A percentile compares a stretch with the other conserved stretches of the same genome.
These are phyloP conservation scores for Phytophthora fragariae DNA, from an alignment of 352 stramenopile species.

Conservation along the genomic window DNA sequence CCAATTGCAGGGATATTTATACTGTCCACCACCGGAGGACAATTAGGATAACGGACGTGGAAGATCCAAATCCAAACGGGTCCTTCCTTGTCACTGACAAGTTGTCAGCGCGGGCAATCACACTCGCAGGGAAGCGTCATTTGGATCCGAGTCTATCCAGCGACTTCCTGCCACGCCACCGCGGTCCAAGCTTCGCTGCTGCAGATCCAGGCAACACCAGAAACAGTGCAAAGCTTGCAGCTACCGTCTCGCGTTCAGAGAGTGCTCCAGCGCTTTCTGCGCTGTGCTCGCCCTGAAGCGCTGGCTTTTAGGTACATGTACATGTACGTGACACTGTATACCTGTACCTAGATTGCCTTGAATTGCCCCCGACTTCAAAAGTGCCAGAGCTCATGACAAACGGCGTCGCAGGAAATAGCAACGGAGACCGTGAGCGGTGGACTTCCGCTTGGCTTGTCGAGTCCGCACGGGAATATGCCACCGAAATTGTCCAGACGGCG, in stretches of 20 bases:
- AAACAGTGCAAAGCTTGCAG: slow-evolving; percentile 3
- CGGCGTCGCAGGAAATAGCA: background rate
- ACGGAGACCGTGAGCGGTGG: background rate
- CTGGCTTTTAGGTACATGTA: background rate
- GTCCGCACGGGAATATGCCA: background rate
- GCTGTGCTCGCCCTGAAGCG: background rate
- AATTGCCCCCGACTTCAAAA: too few relatives aligned
- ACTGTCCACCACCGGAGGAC: background rate
- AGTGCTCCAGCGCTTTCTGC: background rate
- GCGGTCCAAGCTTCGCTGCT: slow-evolving; percentile 4
- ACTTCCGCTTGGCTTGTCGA: background rate
- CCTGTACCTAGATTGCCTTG: too few relatives aligned
- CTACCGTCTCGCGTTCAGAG: background rate
- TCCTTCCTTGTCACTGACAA: background rate
- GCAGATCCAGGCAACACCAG: background rate
- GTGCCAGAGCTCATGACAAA: background rate
- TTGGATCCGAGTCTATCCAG: slow-evolving; percentile 22
- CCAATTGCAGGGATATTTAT: background rate
- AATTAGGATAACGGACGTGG: background rate
- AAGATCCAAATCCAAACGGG: background rate
- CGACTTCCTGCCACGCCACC: background rate
- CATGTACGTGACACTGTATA: too few relatives aligned
- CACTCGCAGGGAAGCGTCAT: slow-evolving; percentile 20
- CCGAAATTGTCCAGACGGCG: background rate
- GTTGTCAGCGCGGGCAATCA: too few relatives aligned